phyloP scores from a whole-genome alignment of 352 stramenopile genomes.

The Elongisporangium undulatum region DNA sequence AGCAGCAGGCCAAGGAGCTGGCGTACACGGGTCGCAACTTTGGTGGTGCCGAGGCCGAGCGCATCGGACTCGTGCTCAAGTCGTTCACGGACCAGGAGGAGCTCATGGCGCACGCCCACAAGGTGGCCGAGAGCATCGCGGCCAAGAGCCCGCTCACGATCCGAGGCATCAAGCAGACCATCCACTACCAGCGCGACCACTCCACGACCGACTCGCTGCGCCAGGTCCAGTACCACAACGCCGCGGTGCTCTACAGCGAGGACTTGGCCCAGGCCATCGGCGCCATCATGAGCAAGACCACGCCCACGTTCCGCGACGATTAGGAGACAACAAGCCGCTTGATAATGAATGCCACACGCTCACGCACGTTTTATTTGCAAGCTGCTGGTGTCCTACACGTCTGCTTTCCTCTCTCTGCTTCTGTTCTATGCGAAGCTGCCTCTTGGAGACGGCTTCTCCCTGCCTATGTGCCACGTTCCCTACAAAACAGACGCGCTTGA shows the following conservation, averaged over 20 bases:
- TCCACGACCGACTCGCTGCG: slow-evolving; percentile 67
- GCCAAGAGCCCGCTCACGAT: slow-evolving; percentile 84
- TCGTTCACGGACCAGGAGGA: slow-evolving; percentile 53
- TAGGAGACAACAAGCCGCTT: slow-evolving; percentile 15
- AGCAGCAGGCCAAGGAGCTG: slow-evolving; percentile 83
- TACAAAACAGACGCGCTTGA: slow-evolving; percentile 1
- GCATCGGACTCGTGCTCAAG: slow-evolving; percentile 75
- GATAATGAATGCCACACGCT: slow-evolving; percentile 2
- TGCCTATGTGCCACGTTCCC: slow-evolving; percentile 1
- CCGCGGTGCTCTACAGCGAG: slow-evolving; percentile 79
- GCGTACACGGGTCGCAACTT: slow-evolving; percentile 84
- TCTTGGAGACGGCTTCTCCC: neutral
- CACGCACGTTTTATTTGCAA: slow-evolving; percentile 1
- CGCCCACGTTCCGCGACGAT: slow-evolving; percentile 62
- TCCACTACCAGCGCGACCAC: slow-evolving; percentile 86
- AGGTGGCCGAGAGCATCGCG: slow-evolving; percentile 61
- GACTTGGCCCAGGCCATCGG: slow-evolving; percentile 77
- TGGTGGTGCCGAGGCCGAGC: slow-evolving; percentile 65
- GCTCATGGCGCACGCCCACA: slow-evolving; percentile 45
- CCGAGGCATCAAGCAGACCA: slow-evolving; percentile 85
- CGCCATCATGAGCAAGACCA: slow-evolving; percentile 62
- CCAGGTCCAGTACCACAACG: slow-evolving; percentile 85
- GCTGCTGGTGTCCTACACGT: slow-evolving; percentile 1
- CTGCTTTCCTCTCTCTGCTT: slow-evolving; percentile 8
- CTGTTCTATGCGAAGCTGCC: slow-evolving; percentile 7